Conservation (phyloP, 2,329 filamentous ascomycete genomes). For the Orbilia ellipsospora region DNA sequence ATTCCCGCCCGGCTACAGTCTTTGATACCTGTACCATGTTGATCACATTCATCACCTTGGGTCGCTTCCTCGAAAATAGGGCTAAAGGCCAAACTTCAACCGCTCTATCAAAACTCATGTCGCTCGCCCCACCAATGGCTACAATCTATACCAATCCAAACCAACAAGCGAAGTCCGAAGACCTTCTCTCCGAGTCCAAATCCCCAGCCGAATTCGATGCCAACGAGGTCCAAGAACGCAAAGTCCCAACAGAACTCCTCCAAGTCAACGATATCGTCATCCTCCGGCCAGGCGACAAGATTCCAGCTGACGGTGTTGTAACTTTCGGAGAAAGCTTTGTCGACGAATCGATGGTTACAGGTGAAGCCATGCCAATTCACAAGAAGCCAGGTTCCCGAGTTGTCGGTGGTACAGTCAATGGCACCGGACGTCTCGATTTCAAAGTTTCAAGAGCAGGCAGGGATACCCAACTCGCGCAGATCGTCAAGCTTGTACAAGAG, state of each 20-base stretch:
- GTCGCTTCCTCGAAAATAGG: slow-evolving; percentile 89
- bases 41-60: slow-evolving; percentile 92
- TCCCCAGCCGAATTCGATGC: slow-evolving; percentile 62
- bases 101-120: slow-evolving; percentile 93
- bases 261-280: slow-evolving; percentile 94
- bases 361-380: slow-evolving; percentile 93
- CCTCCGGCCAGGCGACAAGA: slow-evolving; percentile 92
- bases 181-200: slow-evolving; percentile 61
- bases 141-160: slow-evolving; percentile 95
- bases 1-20: slow-evolving; percentile 83
- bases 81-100: slow-evolving; percentile 97
- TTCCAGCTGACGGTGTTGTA: slow-evolving; percentile 89
- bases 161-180: slow-evolving; percentile 70
- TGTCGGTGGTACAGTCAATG: slow-evolving; percentile 95
- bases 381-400: slow-evolving; percentile 83
- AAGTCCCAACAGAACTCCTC: slow-evolving; percentile 93
- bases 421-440: slow-evolving; percentile 89
- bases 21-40: slow-evolving; percentile 99
- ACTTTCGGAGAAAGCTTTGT: slow-evolving; percentile 91
- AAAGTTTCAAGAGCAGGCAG: slow-evolving; percentile 90
- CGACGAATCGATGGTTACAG: slow-evolving; percentile 98
- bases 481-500: slow-evolving; percentile 97
- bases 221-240: slow-evolving; percentile 72
- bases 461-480: slow-evolving; percentile 96
- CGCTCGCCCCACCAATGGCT: slow-evolving; percentile 92